phyloP scores from a whole-genome alignment of 495 filamentous ascomycete species.

The Staphylotrichum tortipilum region DNA sequence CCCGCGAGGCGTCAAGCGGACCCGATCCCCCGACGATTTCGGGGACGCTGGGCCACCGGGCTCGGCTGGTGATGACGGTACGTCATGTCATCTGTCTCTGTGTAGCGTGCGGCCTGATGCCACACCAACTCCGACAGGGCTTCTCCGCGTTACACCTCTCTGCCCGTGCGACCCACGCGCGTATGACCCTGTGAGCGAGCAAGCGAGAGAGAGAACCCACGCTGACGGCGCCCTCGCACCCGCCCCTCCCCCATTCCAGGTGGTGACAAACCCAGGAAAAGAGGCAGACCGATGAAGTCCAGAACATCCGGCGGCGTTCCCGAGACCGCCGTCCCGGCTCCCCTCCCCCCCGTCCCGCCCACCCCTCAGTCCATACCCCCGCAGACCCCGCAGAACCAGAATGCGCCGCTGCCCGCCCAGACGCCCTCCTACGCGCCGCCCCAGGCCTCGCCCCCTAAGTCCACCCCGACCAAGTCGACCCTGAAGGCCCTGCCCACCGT shows the following conservation, averaged over 20 bases:
- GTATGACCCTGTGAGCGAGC: no score
- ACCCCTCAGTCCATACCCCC: constrained; percentile 41
- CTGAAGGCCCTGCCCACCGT: constrained; percentile 95
- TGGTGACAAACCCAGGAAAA: constrained; percentile 67
- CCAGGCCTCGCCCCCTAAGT: constrained; percentile 70
- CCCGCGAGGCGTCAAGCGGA: constrained; percentile 80
- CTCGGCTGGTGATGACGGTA: constrained; percentile 73
- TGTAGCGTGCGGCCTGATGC: constrained; percentile 22
- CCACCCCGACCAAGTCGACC: constrained; percentile 80
- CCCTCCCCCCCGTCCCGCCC: constrained; percentile 36
- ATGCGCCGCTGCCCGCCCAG: constrained; percentile 56
- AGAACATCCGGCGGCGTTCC: constrained; percentile 37
- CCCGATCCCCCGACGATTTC: constrained; percentile 77
- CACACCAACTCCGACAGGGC: constrained; percentile 3
- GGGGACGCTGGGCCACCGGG: constrained; percentile 51
- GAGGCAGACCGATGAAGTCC: constrained; percentile 75
- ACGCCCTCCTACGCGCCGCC: constrained; percentile 44
- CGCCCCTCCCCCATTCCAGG: no score
- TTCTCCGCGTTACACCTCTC: constrained; percentile 19
- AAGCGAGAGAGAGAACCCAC: constrained; percentile 24
- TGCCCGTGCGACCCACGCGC: constrained; percentile 31
- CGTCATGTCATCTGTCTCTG: constrained; percentile 39
- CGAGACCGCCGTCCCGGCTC: constrained; percentile 45
- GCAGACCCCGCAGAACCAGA: constrained; percentile 74
- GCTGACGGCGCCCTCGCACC: constrained; percentile 30